phyloP scores from a whole-genome alignment of 75 land plant genomes.

The Cryptomeria japonica region DNA sequence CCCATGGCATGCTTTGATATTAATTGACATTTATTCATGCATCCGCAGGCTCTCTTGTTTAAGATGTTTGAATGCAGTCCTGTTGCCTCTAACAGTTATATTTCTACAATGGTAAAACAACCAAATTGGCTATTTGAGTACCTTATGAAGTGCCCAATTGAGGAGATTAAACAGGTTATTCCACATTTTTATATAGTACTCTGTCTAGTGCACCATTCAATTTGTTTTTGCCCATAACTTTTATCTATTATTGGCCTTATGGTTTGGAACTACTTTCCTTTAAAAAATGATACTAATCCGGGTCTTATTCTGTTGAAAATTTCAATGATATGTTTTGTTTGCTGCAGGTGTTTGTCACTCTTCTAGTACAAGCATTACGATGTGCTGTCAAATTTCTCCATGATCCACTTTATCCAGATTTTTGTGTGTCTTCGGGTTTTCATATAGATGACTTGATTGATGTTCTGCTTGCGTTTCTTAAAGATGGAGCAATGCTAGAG shows the following conservation, averaged over 20 bases:
- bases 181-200: neutral
- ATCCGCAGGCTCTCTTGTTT: slow-evolving; percentile 15
- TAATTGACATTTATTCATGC: neutral
- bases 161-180: slow-evolving; percentile 29
- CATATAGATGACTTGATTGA: slow-evolving; percentile 22
- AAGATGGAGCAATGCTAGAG: slow-evolving; percentile 18
- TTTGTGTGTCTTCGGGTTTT: neutral
- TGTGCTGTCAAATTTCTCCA: slow-evolving; percentile 19
- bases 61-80: slow-evolving; percentile 24
- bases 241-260: neutral
- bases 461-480: slow-evolving; percentile 14
- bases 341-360: slow-evolving; percentile 28
- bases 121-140: slow-evolving; percentile 31
- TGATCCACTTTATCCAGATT: slow-evolving; percentile 15
- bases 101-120: slow-evolving; percentile 20
- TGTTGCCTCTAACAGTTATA: slow-evolving; percentile 17
- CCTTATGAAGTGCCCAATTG: slow-evolving; percentile 29
- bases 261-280: neutral
- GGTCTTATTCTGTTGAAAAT: neutral
- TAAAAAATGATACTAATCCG: neutral
- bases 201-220: neutral
- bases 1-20: neutral
- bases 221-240: neutral
- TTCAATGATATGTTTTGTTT: neutral
- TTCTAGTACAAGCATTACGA: slow-evolving; percentile 25